Evolutionary conservation across 2,329 filamentous ascomycete genomes (phyloP).

Genomic region (Colletotrichum gigasporum): DNA sequence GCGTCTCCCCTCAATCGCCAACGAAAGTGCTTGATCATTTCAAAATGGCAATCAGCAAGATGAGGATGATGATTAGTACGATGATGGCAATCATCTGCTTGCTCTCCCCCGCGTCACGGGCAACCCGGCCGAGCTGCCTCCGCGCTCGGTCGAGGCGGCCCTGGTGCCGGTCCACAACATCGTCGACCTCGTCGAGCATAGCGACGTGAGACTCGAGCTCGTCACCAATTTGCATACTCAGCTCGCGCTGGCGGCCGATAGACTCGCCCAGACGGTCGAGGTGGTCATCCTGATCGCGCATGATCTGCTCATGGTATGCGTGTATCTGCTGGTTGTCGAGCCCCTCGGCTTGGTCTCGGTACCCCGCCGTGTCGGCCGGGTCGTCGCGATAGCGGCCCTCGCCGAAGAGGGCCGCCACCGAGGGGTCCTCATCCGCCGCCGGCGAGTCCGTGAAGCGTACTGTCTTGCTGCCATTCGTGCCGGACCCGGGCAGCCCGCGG

Average conservation of each 20-base stretch:
- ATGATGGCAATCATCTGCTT: slow-evolving; percentile 88
- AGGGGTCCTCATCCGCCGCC: slow-evolving; percentile 50
- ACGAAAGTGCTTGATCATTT: too few species aligned
- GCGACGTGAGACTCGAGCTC: slow-evolving; percentile 92
- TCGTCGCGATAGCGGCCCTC: slow-evolving; percentile 73
- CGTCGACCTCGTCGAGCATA: slow-evolving; percentile 90
- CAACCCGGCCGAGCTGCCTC: slow-evolving; percentile 75
- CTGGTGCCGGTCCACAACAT: slow-evolving; percentile 82
- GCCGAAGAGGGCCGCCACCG: slow-evolving; percentile 57
- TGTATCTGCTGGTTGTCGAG: slow-evolving; percentile 89
- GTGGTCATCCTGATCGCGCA: slow-evolving; percentile 92
- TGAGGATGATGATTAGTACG: slow-evolving; percentile 81
- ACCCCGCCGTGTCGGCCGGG: slow-evolving; percentile 63
- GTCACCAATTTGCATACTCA: slow-evolving; percentile 95
- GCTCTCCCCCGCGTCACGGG: slow-evolving; percentile 81
- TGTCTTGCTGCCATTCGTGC: slow-evolving; percentile 66
- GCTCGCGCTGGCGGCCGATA: slow-evolving; percentile 88
- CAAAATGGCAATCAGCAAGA: slow-evolving; percentile 83
- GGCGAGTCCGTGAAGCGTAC: slow-evolving; percentile 85
- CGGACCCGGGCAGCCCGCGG: slow-evolving; percentile 44
- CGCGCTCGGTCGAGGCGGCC: slow-evolving; percentile 79
- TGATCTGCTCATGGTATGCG: slow-evolving; percentile 80
- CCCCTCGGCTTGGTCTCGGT: slow-evolving; percentile 65
- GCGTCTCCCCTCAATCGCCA: too few species aligned
- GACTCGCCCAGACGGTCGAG: slow-evolving; percentile 87